Base-by-base conservation (phyloP, 2,329 filamentous ascomycete genomes). In the Aspergillus bombycis region DNA sequence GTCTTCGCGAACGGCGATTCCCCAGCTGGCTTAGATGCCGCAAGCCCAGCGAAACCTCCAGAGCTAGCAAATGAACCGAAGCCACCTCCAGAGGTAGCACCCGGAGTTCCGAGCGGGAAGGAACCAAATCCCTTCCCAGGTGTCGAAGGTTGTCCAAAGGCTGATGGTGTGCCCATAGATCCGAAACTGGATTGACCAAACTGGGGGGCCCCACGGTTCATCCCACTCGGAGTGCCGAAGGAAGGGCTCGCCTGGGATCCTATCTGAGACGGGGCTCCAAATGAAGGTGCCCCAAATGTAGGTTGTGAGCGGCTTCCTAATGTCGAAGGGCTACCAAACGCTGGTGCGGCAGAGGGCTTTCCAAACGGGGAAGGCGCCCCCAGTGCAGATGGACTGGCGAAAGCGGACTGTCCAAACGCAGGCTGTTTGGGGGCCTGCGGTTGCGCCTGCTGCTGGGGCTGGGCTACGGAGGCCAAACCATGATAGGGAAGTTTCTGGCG, bases 401-500 rank as follows among this genome's bases (percentile, higher is more conserved):
- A 75, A 21, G 67, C 52, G 32, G 68, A 62, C 61, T 73, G 73
- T 10, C 70, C 71, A 68, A 77, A 75, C 7, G 68, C 62, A 58
- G 67, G 68, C 63, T 70, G 70, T 46, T 67, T 55, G 26, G 64
- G 32, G 26, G 60, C 65, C 64, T 65, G 64, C 50, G 62, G 64
- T 63, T 57, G 68, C 38, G 59, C 62, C 41, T 64, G 62, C 65
- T 66, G 67, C 61, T 60, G 69, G 53, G 63, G 38, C 56, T 60
- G 58, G 38, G 64, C 58, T 55, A 68, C 70, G n/a, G 78, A 77
- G 62, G 82, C 80, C 67, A 97, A 82, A 5, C 91, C 91, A 46
- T 90, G 86, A 75, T 93, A 98, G 0, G 87, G 86, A 8, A 87
- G 88, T 4, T 89, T 89, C 70, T 89, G 83, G 63, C 89, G 87